Conservation (phyloP, 1,284 basidiomycete species). For the Jaminaea rosea region DNA sequence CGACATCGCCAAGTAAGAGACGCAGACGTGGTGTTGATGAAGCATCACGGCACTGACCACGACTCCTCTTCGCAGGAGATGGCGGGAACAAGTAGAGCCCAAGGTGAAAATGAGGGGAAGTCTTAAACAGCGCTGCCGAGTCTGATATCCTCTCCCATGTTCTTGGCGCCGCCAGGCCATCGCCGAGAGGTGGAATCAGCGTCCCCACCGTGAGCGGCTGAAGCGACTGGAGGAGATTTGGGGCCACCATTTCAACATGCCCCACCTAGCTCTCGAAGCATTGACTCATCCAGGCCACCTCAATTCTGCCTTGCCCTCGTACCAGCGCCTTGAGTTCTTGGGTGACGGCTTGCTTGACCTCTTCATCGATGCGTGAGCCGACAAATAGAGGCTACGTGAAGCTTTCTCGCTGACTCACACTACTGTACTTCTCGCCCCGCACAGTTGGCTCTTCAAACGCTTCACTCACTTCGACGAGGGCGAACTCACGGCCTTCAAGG, state of each 20-base stretch:
- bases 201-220: constrained; percentile 6
- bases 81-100: not conserved
- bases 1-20: no score
- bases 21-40: no score
- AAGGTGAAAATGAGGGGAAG: no score
- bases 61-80: no score
- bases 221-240: constrained; percentile 14
- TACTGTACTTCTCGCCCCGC: no score
- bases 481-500: constrained; percentile 19
- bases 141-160: no score
- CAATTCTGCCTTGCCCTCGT: constrained; percentile 15
- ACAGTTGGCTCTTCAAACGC: not conserved
- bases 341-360: constrained; percentile 32
- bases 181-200: constrained; percentile 9
- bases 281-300: constrained; percentile 25
- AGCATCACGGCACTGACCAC: not conserved
- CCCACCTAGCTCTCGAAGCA: constrained; percentile 29
- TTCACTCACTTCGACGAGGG: constrained; percentile 15
- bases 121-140: no score
- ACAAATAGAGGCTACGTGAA: no score
- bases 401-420: no score
- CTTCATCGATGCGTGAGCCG: constrained; percentile 15
- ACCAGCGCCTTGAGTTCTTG: constrained; percentile 34
- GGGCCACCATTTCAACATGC: constrained; percentile 17
- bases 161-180: constrained; percentile 9